Conservation (phyloP, 371 early-diverging fungal genomes). For the Conidiobolus incongruus region DNA sequence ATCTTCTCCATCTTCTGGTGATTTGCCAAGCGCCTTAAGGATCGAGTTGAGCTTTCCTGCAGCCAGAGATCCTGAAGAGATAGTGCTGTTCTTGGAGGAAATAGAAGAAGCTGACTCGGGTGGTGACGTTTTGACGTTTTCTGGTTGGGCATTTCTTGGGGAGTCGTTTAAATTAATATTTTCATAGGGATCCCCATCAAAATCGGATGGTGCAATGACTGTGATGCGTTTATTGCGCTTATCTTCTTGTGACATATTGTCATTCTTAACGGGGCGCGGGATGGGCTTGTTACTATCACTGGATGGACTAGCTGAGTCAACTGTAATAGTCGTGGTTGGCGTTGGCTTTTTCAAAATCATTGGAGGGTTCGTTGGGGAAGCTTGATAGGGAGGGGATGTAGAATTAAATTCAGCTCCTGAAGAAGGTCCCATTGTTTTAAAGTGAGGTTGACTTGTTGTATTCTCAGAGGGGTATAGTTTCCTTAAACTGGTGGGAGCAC, state of each 20-base stretch:
- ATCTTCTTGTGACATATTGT: slow-evolving; percentile 1
- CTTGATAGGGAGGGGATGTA: no score
- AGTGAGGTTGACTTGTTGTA: no score
- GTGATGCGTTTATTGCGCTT: slow-evolving; percentile 3
- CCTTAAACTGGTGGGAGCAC: no score
- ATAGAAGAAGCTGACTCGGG: neutral
- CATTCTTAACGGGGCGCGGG: neutral
- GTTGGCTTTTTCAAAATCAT: slow-evolving; percentile 1
- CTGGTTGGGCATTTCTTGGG: neutral
- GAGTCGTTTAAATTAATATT: neutral
- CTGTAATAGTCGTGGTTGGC: neutral
- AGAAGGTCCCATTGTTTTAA: neutral
- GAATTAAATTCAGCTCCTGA: no score
- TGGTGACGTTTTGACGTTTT: neutral
- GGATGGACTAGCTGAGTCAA: no score
- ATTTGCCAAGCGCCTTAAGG: slow-evolving; percentile 2
- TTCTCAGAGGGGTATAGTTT: neutral
- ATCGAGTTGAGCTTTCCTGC: neutral
- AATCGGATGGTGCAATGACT: neutral
- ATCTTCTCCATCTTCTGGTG: neutral
- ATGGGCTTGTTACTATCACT: neutral
- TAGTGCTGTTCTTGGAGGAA: neutral
- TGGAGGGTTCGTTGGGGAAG: neutral
- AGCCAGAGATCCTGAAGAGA: neutral
- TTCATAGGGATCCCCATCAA: neutral